Evolutionary conservation across 2,329 filamentous ascomycete genomes (phyloP).

Genomic region (Drechslerella stenobrocha): DNA sequence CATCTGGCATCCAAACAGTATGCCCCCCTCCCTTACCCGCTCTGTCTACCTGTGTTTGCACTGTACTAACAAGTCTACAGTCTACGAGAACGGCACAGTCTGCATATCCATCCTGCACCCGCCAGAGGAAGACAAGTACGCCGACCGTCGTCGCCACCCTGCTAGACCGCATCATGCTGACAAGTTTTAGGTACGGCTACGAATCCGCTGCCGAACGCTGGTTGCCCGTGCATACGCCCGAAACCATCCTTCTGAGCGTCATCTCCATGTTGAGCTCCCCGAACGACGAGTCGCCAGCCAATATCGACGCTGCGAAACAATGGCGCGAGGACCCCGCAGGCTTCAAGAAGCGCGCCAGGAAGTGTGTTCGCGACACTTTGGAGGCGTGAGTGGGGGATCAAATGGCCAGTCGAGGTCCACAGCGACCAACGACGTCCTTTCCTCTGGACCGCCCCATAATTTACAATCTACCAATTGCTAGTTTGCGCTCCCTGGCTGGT

Average conservation of each 20-base stretch:
- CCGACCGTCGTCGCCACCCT: not conserved
- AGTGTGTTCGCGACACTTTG: conserved; percentile 77
- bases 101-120: conserved; percentile 98
- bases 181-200: conserved; percentile 67
- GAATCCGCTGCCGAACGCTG: conserved; percentile 87
- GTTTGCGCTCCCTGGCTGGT: too few relatives aligned
- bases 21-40: conserved; percentile 51
- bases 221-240: conserved; percentile 91
- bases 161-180: not conserved
- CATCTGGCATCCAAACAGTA: conserved; percentile 90
- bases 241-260: conserved; percentile 88
- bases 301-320: conserved; percentile 87
- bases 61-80: conserved; percentile 54
- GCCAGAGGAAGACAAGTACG: conserved; percentile 81
- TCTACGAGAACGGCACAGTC: conserved; percentile 82
- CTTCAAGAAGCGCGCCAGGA: conserved; percentile 76
- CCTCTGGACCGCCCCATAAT: too few relatives aligned
- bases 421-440: too few relatives aligned
- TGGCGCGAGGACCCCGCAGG: conserved; percentile 78
- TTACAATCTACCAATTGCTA: too few relatives aligned
- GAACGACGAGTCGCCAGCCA: conserved; percentile 93
- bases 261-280: conserved; percentile 90
- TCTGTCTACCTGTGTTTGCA: not conserved
- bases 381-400: too few relatives aligned
- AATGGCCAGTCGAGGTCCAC: too few relatives aligned